Evolutionary conservation across 2,329 filamentous ascomycete species (phyloP), one percentile per base, ranked within the genome.

Genomic region (Penicillium sp.): DNA sequence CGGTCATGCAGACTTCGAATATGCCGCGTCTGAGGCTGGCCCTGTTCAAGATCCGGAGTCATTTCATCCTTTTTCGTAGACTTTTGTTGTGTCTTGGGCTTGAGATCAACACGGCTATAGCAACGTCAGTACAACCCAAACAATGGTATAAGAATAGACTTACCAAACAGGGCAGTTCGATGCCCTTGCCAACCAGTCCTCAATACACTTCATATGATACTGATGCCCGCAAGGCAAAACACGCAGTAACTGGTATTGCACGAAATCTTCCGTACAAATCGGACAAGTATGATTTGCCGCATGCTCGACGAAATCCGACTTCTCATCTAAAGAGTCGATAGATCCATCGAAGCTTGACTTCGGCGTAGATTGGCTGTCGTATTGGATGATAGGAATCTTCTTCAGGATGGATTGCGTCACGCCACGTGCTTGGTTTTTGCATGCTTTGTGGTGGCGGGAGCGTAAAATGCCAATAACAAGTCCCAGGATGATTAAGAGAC

Each of bases 201-300:
- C 46, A 13, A 48, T 41, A 38, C 46, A 48, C 7, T 1, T 20
- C 11, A n/a, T 30, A 28, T 48, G 46, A 36, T 43, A 48, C 9
- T 36, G 24, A 28, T 48, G 46, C n/a, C 38, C 39, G 20, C 46
- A 48, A 22, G 46, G 46, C 30, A 48, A 36, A 5, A 48, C 39
- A 25, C 46, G 46, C 22, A 48, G 20, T 3, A 48, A 30, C 20
- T 44, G 46, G 22, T 27, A 27, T 16, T 48, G 41, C 20, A 48
- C 39, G 27, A 43, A 48, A 16, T 48, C 46, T 18, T 48, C 50
- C 14, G 50, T 53, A 20, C 50, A 53, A 7, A 53, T 49, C 14
- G 50, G 41, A 46, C 50, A 53, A 11, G 16, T 40, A 4, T 46
- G 36, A 30, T 46, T 45, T n/a, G 24, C 22, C 42, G 24, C 20